Percentiles rank a stretch among this genome's conserved stretches.
Evolutionary conservation across 2,329 filamentous ascomycete species (phyloP).

Genomic region (Trichophaea hybrida): DNA sequence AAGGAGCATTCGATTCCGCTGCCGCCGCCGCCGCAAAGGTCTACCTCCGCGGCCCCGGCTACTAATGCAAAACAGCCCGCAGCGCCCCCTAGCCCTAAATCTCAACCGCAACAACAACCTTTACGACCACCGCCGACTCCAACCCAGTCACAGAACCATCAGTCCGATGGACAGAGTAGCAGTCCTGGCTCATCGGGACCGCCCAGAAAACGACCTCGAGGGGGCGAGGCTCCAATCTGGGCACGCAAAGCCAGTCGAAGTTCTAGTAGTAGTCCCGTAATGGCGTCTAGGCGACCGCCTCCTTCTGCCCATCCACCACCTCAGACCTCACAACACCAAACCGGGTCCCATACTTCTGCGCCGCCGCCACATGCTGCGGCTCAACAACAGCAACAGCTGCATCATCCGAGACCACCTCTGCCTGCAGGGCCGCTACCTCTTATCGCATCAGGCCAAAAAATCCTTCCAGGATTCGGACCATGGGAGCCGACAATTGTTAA

Average conservation of each 20-base stretch:
- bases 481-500: conserved; percentile 59
- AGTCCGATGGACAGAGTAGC: conserved; percentile 16
- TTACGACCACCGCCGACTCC: conserved; percentile 19
- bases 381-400: conserved; percentile 19
- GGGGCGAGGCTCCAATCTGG: conserved; percentile 41
- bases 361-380: neutral
- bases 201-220: conserved; percentile 38
- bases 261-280: conserved; percentile 33
- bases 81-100: conserved; percentile 13
- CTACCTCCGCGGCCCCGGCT: conserved; percentile 11
- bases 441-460: neutral
- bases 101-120: conserved; percentile 3
- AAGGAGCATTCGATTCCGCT: neutral
- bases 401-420: conserved; percentile 19
- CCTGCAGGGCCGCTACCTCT: conserved; percentile 5
- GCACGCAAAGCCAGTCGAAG: conserved; percentile 35
- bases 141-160: conserved; percentile 6
- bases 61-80: conserved; percentile 7
- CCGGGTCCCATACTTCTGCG: conserved; percentile 25
- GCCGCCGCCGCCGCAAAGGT: conserved; percentile 7
- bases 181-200: conserved; percentile 28
- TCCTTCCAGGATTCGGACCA: conserved; percentile 33
- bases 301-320: conserved; percentile 6
- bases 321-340: conserved; percentile 27
- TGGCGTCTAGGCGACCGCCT: conserved; percentile 30